phyloP scores from a whole-genome alignment of 192 early-diverging fungal genomes.

The Paraglomus occultum region DNA sequence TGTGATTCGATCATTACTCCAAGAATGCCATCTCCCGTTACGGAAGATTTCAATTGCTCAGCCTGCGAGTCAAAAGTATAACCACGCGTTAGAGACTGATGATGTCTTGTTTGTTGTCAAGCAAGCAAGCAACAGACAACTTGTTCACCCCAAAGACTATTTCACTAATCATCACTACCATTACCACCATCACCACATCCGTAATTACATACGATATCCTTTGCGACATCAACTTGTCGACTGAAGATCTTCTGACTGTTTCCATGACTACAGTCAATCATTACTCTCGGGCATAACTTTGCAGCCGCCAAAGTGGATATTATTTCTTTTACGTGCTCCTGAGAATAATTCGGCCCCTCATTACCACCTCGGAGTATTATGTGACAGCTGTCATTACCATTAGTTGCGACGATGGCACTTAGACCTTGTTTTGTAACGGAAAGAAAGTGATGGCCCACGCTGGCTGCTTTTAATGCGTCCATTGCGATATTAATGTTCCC shows the following conservation, averaged over 20 bases:
- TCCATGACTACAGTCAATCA: conserved; percentile 97
- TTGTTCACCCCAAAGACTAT: too few species aligned
- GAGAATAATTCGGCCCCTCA: conserved; percentile 88
- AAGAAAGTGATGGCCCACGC: conserved; percentile 71
- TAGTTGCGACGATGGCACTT: conserved; percentile 76
- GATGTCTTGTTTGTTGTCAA: conserved; percentile 3
- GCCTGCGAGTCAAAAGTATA: neutral
- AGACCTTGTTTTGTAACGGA: conserved; percentile 85
- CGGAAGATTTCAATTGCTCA: conserved; percentile 5
- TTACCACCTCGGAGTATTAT: conserved; percentile 90
- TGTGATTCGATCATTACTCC: conserved; percentile 98
- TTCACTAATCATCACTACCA: conserved; percentile 11
- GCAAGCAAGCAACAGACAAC: too few species aligned
- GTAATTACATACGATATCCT: conserved; percentile 33
- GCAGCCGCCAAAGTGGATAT: conserved; percentile 59
- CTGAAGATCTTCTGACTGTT: conserved; percentile 87
- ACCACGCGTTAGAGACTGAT: neutral
- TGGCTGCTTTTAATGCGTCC: conserved; percentile 90
- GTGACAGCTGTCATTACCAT: conserved; percentile 90
- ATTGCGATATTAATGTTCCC: conserved; percentile 81
- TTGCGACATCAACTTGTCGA: conserved; percentile 80
- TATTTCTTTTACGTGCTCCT: conserved; percentile 59
- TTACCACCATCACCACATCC: neutral
- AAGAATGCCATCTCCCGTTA: conserved; percentile 68
- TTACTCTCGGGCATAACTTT: conserved; percentile 60